These are phyloP conservation scores for Neonothopanus nambi DNA, from an alignment of 1,284 basidiomycete species.

Conservation along the genomic window DNA sequence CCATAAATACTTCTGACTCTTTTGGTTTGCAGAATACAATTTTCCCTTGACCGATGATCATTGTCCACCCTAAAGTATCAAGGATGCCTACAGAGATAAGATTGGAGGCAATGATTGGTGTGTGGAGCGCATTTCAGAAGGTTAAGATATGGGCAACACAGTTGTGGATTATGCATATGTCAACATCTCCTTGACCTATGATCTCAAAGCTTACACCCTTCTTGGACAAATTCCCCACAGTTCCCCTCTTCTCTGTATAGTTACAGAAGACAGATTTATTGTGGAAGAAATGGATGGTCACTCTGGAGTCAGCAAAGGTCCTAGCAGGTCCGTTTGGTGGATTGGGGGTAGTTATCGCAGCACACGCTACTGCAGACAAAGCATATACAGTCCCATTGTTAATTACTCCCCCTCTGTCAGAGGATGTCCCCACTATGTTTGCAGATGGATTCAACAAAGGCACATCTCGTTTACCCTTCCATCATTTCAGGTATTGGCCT, in stretches of 20 bases:
- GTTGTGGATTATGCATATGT: background rate
- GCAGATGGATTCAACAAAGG: background rate
- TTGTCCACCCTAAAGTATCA: background rate
- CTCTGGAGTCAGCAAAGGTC: conserved; percentile 3
- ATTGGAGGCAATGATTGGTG: conserved; percentile 6
- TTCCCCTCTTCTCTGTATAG: conserved; percentile 27
- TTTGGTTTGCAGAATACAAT: background rate
- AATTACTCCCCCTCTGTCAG: background rate
- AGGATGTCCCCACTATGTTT: background rate
- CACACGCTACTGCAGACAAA: background rate
- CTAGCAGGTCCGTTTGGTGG: background rate
- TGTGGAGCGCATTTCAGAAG: background rate
- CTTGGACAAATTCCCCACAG: conserved; percentile 59
- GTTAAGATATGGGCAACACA: background rate
- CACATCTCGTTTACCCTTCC: conserved; percentile 12
- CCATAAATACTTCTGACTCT: background rate
- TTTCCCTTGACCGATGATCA: background rate
- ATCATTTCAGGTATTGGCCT: conserved; percentile 20
- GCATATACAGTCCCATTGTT: background rate
- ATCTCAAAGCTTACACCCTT: conserved; percentile 65
- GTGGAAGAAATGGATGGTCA: conserved; percentile 46
- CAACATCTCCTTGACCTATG: background rate
- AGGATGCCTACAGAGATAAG: conserved; percentile 1
- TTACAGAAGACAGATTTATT: conserved; percentile 57
- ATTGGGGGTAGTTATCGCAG: background rate